These are phyloP conservation scores for Schwanniomyces yamadae DNA, from an alignment of 805 yeast genomes.

Conservation along the genomic window DNA sequence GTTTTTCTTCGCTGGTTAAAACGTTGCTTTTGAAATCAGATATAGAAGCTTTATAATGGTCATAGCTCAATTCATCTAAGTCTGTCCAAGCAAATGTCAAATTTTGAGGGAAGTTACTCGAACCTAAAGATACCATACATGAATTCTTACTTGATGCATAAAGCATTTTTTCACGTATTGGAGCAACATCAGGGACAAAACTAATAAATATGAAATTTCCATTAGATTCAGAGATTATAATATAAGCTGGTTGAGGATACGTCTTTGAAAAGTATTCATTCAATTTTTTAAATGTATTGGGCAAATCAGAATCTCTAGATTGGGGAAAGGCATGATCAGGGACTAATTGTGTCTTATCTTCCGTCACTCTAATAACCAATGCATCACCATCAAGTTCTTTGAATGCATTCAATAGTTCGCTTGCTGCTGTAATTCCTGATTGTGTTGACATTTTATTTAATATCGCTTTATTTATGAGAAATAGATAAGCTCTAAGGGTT, in stretches of 20 bases:
- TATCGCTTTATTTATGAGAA: too few species aligned
- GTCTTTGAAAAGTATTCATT: slow-evolving; percentile 18
- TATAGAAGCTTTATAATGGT: slow-evolving; percentile 38
- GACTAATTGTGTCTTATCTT: slow-evolving; percentile 33
- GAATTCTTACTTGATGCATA: slow-evolving; percentile 89
- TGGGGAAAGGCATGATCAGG: slow-evolving; percentile 23
- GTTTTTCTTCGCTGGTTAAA: slow-evolving; percentile 58
- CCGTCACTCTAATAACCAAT: slow-evolving; percentile 31
- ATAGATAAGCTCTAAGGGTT: too few species aligned
- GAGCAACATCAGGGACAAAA: slow-evolving; percentile 83
- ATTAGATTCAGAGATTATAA: slow-evolving; percentile 20
- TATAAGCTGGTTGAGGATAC: slow-evolving; percentile 38
- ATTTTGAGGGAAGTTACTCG: slow-evolving; percentile 46
- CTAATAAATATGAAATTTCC: slow-evolving; percentile 57
- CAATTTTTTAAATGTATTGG: slow-evolving; percentile 19
- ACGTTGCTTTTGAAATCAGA: slow-evolving; percentile 37
- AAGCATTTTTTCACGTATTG: slow-evolving; percentile 83
- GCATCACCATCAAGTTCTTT: slow-evolving; percentile 19
- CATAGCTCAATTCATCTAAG: slow-evolving; percentile 50
- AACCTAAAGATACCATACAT: slow-evolving; percentile 71
- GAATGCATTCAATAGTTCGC: slow-evolving; percentile 29
- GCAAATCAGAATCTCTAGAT: slow-evolving; percentile 11
- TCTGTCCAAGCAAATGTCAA: slow-evolving; percentile 51
- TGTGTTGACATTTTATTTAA: slow-evolving; percentile 43
- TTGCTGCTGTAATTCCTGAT: slow-evolving; percentile 41